These are phyloP conservation scores for Annulohypoxylon truncatum DNA, from an alignment of 2,329 filamentous ascomycete species.

Conservation along the genomic window DNA sequence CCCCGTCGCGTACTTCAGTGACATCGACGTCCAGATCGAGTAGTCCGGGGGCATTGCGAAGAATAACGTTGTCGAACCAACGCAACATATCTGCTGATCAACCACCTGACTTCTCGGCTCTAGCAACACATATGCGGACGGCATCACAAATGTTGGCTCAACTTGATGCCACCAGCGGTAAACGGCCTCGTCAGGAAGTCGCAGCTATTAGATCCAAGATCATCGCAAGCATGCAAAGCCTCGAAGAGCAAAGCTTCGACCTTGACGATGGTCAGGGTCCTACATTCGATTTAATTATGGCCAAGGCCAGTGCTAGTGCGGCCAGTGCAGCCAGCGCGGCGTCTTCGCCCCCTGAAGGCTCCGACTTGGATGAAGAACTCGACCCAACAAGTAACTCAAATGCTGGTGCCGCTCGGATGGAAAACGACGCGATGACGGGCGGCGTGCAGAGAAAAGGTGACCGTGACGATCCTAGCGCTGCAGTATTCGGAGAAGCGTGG, in stretches of 20 bases:
- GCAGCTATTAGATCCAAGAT: constrained; percentile 87
- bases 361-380: constrained; percentile 53
- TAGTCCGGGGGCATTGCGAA: constrained; percentile 71
- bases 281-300: constrained; percentile 86
- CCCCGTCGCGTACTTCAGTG: constrained; percentile 77
- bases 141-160: constrained; percentile 89
- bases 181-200: constrained; percentile 82
- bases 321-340: constrained; percentile 50
- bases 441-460: constrained; percentile 84
- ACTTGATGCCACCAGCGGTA: constrained; percentile 81
- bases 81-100: constrained; percentile 72
- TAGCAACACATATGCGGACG: constrained; percentile 88
- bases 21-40: constrained; percentile 74
- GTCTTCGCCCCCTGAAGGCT: constrained; percentile 53
- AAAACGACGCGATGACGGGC: constrained; percentile 88
- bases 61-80: constrained; percentile 68
- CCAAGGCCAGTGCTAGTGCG: constrained; percentile 65
- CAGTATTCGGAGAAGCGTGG: constrained; percentile 89
- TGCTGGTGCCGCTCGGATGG: constrained; percentile 84
- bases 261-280: constrained; percentile 76
- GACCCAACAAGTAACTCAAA: constrained; percentile 71
- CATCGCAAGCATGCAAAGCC: constrained; percentile 88
- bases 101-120: constrained; percentile 81
- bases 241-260: constrained; percentile 88
- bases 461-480: constrained; percentile 85